Percentiles rank a stretch among this genome's conserved stretches.
phyloP scores from a whole-genome alignment of 202 grass and related monocot genomes.

The Miscanthus sacchariflorus region DNA sequence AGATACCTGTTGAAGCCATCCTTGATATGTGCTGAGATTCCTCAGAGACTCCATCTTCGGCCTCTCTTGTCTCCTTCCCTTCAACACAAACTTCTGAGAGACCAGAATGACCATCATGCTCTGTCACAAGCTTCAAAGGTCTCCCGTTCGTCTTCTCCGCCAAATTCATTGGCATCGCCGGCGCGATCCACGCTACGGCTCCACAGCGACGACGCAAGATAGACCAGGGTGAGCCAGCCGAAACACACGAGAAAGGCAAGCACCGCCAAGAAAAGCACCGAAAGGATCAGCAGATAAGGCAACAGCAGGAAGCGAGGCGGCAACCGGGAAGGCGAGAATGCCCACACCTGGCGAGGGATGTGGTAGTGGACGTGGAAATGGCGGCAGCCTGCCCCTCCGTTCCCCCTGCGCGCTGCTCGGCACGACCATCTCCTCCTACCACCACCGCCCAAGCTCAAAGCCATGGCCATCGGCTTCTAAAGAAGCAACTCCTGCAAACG shows the following conservation, averaged over 20 bases:
- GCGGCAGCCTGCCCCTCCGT: not conserved
- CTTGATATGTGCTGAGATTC: not conserved
- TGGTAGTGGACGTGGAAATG: slow-evolving; percentile 56
- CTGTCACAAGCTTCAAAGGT: not conserved
- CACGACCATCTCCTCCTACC: slow-evolving; percentile 3
- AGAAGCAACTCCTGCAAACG: not conserved
- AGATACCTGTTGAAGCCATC: not conserved
- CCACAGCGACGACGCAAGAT: slow-evolving; percentile 22
- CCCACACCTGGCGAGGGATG: slow-evolving; percentile 20
- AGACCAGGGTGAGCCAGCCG: slow-evolving; percentile 51
- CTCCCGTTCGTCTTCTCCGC: not conserved
- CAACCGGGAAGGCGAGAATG: slow-evolving; percentile 11
- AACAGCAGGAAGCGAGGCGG: not conserved
- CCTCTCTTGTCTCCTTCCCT: slow-evolving; percentile 28
- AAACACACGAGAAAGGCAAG: slow-evolving; percentile 42
- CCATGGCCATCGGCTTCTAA: slow-evolving; percentile 22
- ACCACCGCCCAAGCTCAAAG: not conserved
- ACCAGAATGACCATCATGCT: not conserved
- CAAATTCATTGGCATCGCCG: not conserved
- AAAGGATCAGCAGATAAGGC: slow-evolving; percentile 38
- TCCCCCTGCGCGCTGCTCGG: not conserved
- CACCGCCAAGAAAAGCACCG: slow-evolving; percentile 36
- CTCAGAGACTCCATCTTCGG: slow-evolving; percentile 14
- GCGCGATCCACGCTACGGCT: not conserved
- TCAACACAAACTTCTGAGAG: not conserved